A percentile compares a stretch with the other conserved stretches of the same genome.
phyloP scores from a whole-genome alignment of 306 rosid species.

The Fagus sylvatica region DNA sequence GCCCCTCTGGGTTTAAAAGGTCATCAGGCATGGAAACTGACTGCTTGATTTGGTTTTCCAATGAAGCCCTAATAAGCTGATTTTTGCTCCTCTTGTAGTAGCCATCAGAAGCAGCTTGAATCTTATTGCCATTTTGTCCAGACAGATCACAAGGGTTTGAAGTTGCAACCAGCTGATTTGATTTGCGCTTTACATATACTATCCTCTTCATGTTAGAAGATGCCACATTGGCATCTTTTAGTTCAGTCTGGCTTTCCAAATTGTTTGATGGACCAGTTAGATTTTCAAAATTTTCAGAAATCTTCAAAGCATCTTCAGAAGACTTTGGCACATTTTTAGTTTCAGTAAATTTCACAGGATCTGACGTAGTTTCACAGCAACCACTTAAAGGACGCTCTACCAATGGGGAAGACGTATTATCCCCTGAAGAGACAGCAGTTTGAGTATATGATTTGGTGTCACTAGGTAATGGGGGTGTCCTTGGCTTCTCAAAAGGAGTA shows the following conservation, averaged over 20 bases:
- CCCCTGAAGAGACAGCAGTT: slow-evolving; percentile 30
- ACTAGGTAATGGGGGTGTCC: slow-evolving; percentile 36
- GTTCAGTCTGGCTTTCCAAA: slow-evolving; percentile 49
- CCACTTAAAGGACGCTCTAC: slow-evolving; percentile 46
- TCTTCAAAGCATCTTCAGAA: slow-evolving; percentile 39
- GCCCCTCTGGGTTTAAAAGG: slow-evolving; percentile 40
- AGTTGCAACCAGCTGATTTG: slow-evolving; percentile 86
- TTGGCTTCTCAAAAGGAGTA: slow-evolving; percentile 45
- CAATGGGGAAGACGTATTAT: slow-evolving; percentile 38
- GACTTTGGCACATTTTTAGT: slow-evolving; percentile 36
- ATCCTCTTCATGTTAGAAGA: slow-evolving; percentile 53
- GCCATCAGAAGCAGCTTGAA: slow-evolving; percentile 60
- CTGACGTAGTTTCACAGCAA: slow-evolving; percentile 41
- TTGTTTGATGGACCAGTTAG: slow-evolving; percentile 36
- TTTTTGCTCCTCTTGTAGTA: slow-evolving; percentile 87
- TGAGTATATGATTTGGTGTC: slow-evolving; percentile 27
- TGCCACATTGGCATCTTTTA: slow-evolving; percentile 36
- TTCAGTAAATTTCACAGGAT: slow-evolving; percentile 37
- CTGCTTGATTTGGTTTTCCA: slow-evolving; percentile 51
- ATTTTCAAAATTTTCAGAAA: slow-evolving; percentile 45
- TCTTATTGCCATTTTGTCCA: slow-evolving; percentile 44
- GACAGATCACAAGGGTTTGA: slow-evolving; percentile 56
- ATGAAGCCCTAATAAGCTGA: slow-evolving; percentile 73
- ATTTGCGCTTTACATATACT: slow-evolving; percentile 72
- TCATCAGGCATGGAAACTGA: slow-evolving; percentile 39